phyloP scores from a whole-genome alignment of 2,329 filamentous ascomycete species.

The Dothideomycetes sp. region DNA sequence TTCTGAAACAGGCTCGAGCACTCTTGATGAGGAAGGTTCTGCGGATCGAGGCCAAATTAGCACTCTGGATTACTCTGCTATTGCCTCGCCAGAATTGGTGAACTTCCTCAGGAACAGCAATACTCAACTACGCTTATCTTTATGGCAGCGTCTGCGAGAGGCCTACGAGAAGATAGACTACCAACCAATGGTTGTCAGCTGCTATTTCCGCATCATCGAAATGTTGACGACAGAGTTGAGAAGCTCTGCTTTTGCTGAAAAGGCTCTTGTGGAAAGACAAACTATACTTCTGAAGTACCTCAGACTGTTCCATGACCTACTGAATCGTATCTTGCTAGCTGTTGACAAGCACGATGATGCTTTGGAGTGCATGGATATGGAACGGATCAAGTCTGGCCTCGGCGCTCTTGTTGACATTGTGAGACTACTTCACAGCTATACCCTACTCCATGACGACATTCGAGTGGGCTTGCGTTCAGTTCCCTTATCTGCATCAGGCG shows the following conservation, averaged over 20 bases:
- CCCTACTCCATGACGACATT: slow-evolving; percentile 78
- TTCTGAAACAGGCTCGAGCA: slow-evolving; percentile 16
- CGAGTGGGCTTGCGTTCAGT: slow-evolving; percentile 60
- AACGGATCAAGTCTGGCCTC: slow-evolving; percentile 64
- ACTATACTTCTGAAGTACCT: slow-evolving; percentile 63
- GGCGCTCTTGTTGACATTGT: slow-evolving; percentile 59
- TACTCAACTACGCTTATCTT: slow-evolving; percentile 69
- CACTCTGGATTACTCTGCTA: neutral
- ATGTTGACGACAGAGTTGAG: slow-evolving; percentile 65
- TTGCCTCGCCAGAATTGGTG: slow-evolving; percentile 58
- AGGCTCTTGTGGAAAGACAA: slow-evolving; percentile 53
- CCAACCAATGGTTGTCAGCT: slow-evolving; percentile 77
- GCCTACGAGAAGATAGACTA: slow-evolving; percentile 82
- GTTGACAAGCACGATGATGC: slow-evolving; percentile 51
- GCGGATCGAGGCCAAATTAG: neutral
- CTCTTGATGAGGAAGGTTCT: neutral
- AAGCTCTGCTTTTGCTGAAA: slow-evolving; percentile 43
- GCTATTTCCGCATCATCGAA: slow-evolving; percentile 74
- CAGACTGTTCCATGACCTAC: slow-evolving; percentile 66
- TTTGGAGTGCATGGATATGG: slow-evolving; percentile 75
- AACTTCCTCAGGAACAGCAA: slow-evolving; percentile 75
- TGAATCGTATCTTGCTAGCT: slow-evolving; percentile 59
- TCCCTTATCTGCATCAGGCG: slow-evolving; percentile 44
- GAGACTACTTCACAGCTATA: slow-evolving; percentile 66
- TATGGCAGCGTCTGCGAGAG: slow-evolving; percentile 85